A percentile compares a stretch with the other conserved stretches of the same genome.
Conservation (phyloP, 805 yeast genomes). For the Grigorovia jiainica region DNA sequence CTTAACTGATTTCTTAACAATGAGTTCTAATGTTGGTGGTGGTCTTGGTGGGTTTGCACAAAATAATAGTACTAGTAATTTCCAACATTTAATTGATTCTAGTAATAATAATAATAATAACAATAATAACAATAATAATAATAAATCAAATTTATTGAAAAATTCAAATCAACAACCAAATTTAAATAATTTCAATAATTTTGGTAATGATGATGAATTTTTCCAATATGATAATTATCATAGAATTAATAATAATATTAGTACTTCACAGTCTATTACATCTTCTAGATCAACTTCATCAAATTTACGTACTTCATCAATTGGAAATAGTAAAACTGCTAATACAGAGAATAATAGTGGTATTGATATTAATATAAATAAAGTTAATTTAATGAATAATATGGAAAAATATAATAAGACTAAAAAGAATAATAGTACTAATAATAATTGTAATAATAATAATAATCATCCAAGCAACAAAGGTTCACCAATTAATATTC, state of each 20-base stretch:
- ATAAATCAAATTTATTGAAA: too few relatives aligned
- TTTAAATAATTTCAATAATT: neutral
- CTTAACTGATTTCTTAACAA: slow-evolving; percentile 32
- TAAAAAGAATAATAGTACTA: neutral
- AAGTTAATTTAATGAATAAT: neutral
- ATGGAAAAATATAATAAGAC: neutral
- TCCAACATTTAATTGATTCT: too few relatives aligned
- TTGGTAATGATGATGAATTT: neutral
- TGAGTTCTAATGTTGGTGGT: slow-evolving; percentile 35
- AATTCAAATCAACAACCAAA: too few relatives aligned
- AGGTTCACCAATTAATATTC: neutral
- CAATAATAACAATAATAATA: neutral
- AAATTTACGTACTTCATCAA: too few relatives aligned
- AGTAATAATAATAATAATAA: neutral
- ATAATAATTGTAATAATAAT: neutral
- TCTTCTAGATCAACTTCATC: too few relatives aligned
- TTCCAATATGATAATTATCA: slow-evolving; percentile 3
- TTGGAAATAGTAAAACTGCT: too few relatives aligned
- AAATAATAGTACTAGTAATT: neutral
- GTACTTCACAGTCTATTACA: neutral
- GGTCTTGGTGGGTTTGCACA: slow-evolving; percentile 28
- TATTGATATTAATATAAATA: neutral
- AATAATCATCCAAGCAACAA: neutral
- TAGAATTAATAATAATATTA: neutral
- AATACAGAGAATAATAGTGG: too few relatives aligned